Base-by-base conservation (phyloP, 352 stramenopile genomes). In the Plasmopara viticola region DNA sequence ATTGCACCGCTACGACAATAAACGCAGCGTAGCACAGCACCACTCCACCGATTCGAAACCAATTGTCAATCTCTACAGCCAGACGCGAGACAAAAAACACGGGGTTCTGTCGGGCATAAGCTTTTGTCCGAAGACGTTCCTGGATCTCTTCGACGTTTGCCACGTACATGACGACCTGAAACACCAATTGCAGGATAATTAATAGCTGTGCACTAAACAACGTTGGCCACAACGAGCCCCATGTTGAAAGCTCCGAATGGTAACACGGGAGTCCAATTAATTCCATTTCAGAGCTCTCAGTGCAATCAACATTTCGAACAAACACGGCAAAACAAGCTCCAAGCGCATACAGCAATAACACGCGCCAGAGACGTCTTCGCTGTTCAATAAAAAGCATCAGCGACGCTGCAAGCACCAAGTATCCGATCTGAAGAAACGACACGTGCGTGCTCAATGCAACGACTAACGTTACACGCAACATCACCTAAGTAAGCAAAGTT, bases 91-190 rank as follows among this genome's bases (percentile, higher is more conserved):
- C 30, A 48, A 88, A 93, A 50, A 77, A 90, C 12, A 88, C 61
- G 0, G 81, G 81, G 33, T 89, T 85, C 38, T 92, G 81, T 10
- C 69, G 67, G 51, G 78, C 64, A 42, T 87, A 56, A 6, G 86
- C 60, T 39, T 86, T 74, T 0, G 72, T 88, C 18, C 62, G 59
- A 17, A 88, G 64, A 0, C 78, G 74, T 47, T 90, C 74, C 15
- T 89, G 64, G 35, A 86, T 87, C 1, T 66, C 78, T 17, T 87
- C 64, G 13, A 71, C 82, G 35, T 87, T 91, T 0, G 72, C 63
- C 12, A 88, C 74, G 40, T 94, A 94, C 6, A 94, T 82, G 44
- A 92, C 80, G 18, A 94, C 68, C 60, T 94, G 84, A 39, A 91
- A 88, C 9, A 94, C 78, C 10, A 94, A 45, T 54, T 92, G 79